Evolutionary conservation across 2,329 filamentous ascomycete species (phyloP).

Genomic region (Arthrinium phaeospermum): DNA sequence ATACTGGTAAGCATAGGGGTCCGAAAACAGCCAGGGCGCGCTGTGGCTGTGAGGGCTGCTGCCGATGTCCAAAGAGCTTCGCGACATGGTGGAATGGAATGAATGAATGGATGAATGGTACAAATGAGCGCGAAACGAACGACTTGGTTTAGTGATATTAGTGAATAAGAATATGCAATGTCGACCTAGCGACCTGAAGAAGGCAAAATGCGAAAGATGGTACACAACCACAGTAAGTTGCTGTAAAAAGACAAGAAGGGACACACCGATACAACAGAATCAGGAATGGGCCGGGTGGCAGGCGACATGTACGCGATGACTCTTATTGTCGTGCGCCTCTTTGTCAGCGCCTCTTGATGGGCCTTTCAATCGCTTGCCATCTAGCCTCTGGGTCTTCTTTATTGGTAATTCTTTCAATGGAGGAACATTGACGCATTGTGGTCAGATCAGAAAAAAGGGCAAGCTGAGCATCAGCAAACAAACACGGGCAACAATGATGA

Average conservation of each 20-base stretch:
- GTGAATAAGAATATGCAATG: not conserved
- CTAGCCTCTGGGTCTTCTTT: not conserved
- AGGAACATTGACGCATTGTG: not conserved
- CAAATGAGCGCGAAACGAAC: not conserved
- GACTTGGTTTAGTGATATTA: not conserved
- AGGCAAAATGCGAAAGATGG: not conserved
- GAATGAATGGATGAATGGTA: no score
- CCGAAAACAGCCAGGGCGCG: slow-evolving; percentile 2
- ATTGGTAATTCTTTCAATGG: not conserved
- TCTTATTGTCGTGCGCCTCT: not conserved
- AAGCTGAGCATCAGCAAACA: not conserved
- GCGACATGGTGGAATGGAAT: not conserved
- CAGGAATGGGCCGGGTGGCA: not conserved
- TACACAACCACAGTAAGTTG: not conserved
- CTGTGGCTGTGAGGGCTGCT: no score
- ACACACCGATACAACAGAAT: not conserved
- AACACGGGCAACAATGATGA: not conserved
- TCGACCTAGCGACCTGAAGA: not conserved
- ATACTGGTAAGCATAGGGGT: not conserved
- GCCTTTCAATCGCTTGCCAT: not conserved
- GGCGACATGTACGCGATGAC: not conserved
- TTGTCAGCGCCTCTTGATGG: not conserved
- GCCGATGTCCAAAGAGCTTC: not conserved
- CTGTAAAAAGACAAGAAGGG: not conserved
- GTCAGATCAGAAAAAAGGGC: not conserved